Base-by-base conservation (phyloP, 495 filamentous ascomycete genomes). In the Parmelia sp. region DNA sequence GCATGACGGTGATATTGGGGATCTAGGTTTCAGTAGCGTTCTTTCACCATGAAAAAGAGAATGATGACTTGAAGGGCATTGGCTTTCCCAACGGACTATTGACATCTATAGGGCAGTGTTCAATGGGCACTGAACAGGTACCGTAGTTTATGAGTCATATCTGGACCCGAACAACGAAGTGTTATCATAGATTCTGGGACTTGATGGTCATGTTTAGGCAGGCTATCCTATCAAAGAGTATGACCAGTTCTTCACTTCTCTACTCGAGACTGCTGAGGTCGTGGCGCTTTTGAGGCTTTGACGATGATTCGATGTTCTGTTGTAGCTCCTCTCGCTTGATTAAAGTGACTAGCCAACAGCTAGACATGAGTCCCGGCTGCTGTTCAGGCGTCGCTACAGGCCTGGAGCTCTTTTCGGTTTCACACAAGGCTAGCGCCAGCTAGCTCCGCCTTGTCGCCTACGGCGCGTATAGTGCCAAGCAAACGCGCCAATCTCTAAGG, bases 381-480 rank as follows among this genome's bases (percentile, higher is more conserved):
- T 9, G 21, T 10, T 8, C 21, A 45, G 25, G 25, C 25, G 47
- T 25, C 47, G 12, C 44, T 25, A 15, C 23, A 29, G 29, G 47
- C 47, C 47, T 27, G 25, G 23, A 27, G 25, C 47, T 27, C 23
- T 27, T 51, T 27, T 51, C 14, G 7, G 25, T 12, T 27, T 40
- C 39, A 40, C 36, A 9, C 42, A 45, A 45, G 23, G 42, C 42
- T 23, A 44, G 19, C 3, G 15, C n/a, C 2, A n/a, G 3, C 1
- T 53, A 55, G 51, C 51, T 55, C 17, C 51, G 29, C 27, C 15
- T 33, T 17, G 51, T 33, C 51, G 51, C 27, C 21, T 55, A 31
- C 27, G 17, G 51, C 51, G 51, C 51, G 51, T 35, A 55, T 55
- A 33, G 5, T 55, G 51, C 51, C 29, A 55, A 55, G 29, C 17